Evolutionary conservation across 768 basidiomycete species (phyloP).

Genomic region (Boletus insuetus): DNA sequence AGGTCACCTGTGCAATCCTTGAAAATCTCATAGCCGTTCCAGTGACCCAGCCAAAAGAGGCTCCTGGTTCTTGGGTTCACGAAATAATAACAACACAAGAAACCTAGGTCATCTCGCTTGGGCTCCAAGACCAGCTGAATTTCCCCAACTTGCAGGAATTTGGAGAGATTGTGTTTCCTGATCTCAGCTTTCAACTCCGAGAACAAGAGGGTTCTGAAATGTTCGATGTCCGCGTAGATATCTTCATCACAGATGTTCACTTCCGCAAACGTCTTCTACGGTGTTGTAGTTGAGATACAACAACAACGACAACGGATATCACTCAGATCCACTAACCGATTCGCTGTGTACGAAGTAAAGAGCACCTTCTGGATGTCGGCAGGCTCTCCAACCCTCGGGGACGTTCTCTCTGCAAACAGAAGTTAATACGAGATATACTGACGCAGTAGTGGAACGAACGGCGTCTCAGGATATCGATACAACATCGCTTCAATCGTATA

Average conservation of each 20-base stretch:
- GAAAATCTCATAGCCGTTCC: conserved; percentile 34
- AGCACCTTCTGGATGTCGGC: conserved; percentile 59
- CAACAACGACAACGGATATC: neutral
- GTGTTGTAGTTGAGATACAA: neutral
- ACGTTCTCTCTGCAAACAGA: conserved; percentile 4
- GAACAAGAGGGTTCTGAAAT: conserved; percentile 27
- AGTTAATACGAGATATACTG: neutral
- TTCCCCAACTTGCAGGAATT: conserved; percentile 26
- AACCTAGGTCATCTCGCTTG: conserved; percentile 12
- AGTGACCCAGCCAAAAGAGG: conserved; percentile 54
- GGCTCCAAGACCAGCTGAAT: conserved; percentile 49
- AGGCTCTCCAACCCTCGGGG: conserved; percentile 43
- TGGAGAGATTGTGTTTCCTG: conserved; percentile 9
- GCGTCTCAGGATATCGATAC: conserved; percentile 15
- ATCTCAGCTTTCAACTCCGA: conserved; percentile 20
- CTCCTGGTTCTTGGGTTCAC: conserved; percentile 43
- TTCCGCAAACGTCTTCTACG: conserved; percentile 56
- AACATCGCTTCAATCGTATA: conserved; percentile 17
- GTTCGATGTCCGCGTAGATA: conserved; percentile 33
- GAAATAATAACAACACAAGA: conserved; percentile 48
- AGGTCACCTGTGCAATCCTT: conserved; percentile 20
- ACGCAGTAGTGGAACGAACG: conserved; percentile 13
- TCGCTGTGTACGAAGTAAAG: conserved; percentile 52
- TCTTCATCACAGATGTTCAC: conserved; percentile 44
- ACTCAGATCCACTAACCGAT: conserved; percentile 35